Percentiles rank a stretch among this genome's conserved stretches.
These are phyloP conservation scores for Gracilaria domingensis DNA, from an alignment of 23 red algal genomes.

Conservation along the genomic window DNA sequence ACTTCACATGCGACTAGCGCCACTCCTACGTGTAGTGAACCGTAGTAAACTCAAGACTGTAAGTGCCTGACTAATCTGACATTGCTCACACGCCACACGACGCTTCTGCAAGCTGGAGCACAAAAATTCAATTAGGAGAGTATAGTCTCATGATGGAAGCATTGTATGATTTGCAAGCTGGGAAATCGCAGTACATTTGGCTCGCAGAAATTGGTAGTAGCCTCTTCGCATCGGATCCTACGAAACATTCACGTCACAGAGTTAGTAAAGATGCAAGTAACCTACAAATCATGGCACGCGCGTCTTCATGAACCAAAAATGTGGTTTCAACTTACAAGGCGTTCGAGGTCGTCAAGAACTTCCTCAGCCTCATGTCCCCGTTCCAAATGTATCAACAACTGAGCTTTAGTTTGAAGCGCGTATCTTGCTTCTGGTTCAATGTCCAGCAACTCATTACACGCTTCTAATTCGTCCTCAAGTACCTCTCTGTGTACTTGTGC, in stretches of 20 bases:
- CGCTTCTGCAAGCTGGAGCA: too few relatives aligned
- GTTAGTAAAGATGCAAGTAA: too few relatives aligned
- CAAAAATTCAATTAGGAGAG: too few relatives aligned
- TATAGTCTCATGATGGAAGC: too few relatives aligned
- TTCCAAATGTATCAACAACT: constrained; percentile 46
- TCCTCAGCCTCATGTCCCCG: constrained; percentile 12
- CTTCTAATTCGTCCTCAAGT: constrained; percentile 47
- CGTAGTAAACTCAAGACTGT: too few relatives aligned
- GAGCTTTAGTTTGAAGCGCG: constrained; percentile 67
- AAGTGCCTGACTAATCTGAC: too few relatives aligned
- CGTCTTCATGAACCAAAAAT: background rate
- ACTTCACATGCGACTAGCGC: too few relatives aligned
- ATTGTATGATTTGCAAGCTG: background rate
- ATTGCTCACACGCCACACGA: too few relatives aligned
- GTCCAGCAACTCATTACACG: constrained; percentile 60
- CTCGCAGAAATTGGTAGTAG: constrained; percentile 48
- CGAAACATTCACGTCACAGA: background rate
- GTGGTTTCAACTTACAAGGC: constrained; percentile 30
- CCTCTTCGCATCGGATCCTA: constrained; percentile 67
- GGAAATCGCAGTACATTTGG: background rate
- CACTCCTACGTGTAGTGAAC: too few relatives aligned
- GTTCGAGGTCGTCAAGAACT: constrained; percentile 45
- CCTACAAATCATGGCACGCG: background rate
- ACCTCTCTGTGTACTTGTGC: constrained; percentile 10
- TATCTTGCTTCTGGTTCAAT: constrained; percentile 75